Evolutionary conservation across 2,329 filamentous ascomycete species (phyloP).

Genomic region (Clonostachys chloroleuca): DNA sequence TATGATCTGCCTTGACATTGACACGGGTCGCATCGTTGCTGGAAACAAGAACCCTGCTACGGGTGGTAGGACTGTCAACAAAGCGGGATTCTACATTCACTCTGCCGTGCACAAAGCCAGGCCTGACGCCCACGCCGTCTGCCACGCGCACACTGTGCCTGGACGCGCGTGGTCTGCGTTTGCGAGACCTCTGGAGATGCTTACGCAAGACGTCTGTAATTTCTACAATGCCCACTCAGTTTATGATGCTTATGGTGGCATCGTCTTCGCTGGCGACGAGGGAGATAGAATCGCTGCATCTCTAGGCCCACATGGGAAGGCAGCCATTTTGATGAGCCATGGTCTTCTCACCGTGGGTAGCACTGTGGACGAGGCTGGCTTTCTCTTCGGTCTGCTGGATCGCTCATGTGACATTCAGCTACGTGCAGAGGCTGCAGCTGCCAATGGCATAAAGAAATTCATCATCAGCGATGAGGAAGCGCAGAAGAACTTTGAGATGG

Average conservation of each 20-base stretch:
- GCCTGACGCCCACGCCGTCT: conserved; percentile 61
- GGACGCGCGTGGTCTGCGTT: conserved; percentile 67
- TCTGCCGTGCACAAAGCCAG: conserved; percentile 59
- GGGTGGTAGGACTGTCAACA: conserved; percentile 54
- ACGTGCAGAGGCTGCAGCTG: conserved; percentile 17
- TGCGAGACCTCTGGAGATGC: conserved; percentile 60
- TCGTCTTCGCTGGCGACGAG: conserved; percentile 56
- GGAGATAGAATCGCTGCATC: conserved; percentile 58
- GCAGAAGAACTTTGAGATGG: conserved; percentile 22
- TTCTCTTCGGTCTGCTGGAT: conserved; percentile 64
- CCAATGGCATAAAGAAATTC: conserved; percentile 17
- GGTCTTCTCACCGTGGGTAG: conserved; percentile 64
- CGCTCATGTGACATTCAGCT: conserved; percentile 48
- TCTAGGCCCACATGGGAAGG: conserved; percentile 51
- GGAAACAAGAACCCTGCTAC: conserved; percentile 23
- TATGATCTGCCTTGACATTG: conserved; percentile 60
- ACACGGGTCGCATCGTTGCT: conserved; percentile 59
- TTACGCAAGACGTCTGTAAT: conserved; percentile 61
- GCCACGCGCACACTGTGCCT: conserved; percentile 60
- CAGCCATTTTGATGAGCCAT: conserved; percentile 65
- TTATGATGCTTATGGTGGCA: conserved; percentile 51
- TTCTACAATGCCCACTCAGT: conserved; percentile 64
- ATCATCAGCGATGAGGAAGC: conserved; percentile 36
- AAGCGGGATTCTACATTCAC: conserved; percentile 64
- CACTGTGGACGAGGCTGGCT: conserved; percentile 72